Percentiles rank a stretch among this genome's conserved stretches.
phyloP scores from a whole-genome alignment of 1,139 yeast species.

The Taiozyma sp. region DNA sequence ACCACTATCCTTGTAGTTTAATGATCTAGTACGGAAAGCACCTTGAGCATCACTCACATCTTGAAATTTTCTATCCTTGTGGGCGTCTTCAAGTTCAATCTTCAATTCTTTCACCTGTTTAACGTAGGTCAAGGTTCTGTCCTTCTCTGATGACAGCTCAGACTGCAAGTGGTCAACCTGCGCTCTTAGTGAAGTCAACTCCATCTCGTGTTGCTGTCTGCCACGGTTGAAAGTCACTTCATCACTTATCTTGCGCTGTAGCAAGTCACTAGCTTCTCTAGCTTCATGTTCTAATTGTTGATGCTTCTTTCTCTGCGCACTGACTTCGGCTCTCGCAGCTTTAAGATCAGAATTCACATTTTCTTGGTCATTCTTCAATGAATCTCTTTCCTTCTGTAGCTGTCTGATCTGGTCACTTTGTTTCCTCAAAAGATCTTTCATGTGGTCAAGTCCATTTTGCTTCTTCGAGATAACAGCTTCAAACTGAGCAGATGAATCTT shows the following conservation, averaged over 20 bases:
- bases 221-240: slow-evolving; percentile 37
- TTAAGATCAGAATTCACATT: slow-evolving; percentile 11
- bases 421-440: slow-evolving; percentile 25
- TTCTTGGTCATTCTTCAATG: slow-evolving; percentile 14
- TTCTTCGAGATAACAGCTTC: slow-evolving; percentile 32
- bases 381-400: slow-evolving; percentile 27
- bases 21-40: slow-evolving; percentile 19
- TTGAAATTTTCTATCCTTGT: slow-evolving; percentile 20
- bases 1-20: slow-evolving; percentile 15
- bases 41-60: slow-evolving; percentile 22
- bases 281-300: slow-evolving; percentile 34
- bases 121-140: slow-evolving; percentile 16
- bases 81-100: slow-evolving; percentile 35
- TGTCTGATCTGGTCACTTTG: slow-evolving; percentile 22
- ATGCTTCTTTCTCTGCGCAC: slow-evolving; percentile 24
- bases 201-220: slow-evolving; percentile 31
- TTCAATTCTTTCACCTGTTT: slow-evolving; percentile 27
- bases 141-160: slow-evolving; percentile 21
- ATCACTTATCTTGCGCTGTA: slow-evolving; percentile 33
- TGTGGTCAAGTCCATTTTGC: slow-evolving; percentile 31
- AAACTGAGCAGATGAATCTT: slow-evolving; percentile 32
- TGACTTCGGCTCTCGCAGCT: slow-evolving; percentile 17
- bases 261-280: slow-evolving; percentile 29
- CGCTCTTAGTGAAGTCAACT: slow-evolving; percentile 26
- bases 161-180: slow-evolving; percentile 21